Evolutionary conservation across 1,139 yeast genomes (phyloP), one percentile per base, ranked within the genome.

Genomic region (Yamadazyma jaroonii): DNA sequence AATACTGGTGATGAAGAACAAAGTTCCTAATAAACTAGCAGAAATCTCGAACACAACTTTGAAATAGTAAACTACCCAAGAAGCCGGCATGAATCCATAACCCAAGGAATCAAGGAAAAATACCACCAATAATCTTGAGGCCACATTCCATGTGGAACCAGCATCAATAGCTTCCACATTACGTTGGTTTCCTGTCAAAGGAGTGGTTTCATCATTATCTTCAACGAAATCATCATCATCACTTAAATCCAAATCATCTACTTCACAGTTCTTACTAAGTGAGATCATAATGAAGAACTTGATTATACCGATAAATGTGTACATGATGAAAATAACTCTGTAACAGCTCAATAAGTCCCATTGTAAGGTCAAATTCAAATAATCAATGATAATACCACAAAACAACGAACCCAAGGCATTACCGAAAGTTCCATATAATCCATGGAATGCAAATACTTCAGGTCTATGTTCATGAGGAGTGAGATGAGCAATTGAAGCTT

Each of bases 41-140:
- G 72, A 52, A 9, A 68, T 54, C 3, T 46, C 38, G 41, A 72
- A 76, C 4, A 56, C 51, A 25, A 56, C 57, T 39, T 72, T 72
- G 62, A 87, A 81, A 59, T 86, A 89, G 54, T 82, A 88, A 24
- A 88, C 87, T 35, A 84, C 74, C 96, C 96, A 89, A 1, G 95
- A 84, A 34, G 81, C 70, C 1, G 95, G 82, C 87, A 87, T 84
- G 57, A 88, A 83, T 0, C 96, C 96, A 43, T 81, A 81, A 0
- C 95, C 96, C 38, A 89, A 71, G 0, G 96, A 86, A 57, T 89
- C 96, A 44, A 84, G 75, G 65, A 87, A 77, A 44, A 82, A 72
- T 6, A 84, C 70, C 29, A 69, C 56, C 25, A 77, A 52, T 10
- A 77, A 57, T 32, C 69, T 62, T 8, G 68, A 59, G 12, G 77